phyloP scores from a whole-genome alignment of 2,329 filamentous ascomycete genomes.

The Claviceps sp. region DNA sequence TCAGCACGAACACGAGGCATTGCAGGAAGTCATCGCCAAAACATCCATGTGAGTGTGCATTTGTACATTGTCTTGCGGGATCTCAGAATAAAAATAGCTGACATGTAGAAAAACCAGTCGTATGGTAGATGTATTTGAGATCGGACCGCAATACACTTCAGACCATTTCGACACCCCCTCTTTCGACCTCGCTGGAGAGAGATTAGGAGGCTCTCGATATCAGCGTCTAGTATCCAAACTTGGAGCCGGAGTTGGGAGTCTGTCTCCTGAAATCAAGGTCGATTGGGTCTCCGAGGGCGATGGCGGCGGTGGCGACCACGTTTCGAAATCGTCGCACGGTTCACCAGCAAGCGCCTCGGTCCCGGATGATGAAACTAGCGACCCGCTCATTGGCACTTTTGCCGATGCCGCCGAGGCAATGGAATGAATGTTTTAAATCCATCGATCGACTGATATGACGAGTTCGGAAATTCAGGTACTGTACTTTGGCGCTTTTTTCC shows the following conservation, averaged over 20 bases:
- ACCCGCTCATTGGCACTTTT: conserved; percentile 45
- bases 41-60: conserved; percentile 43
- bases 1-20: conserved; percentile 49
- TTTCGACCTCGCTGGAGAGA: conserved; percentile 36
- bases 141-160: conserved; percentile 37
- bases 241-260: conserved; percentile 28
- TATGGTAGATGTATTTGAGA: conserved; percentile 56
- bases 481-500: background rate
- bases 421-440: conserved; percentile 15
- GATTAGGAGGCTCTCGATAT: conserved; percentile 43
- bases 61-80: background rate
- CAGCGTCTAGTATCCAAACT: conserved; percentile 49
- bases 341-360: conserved; percentile 20
- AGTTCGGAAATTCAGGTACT: background rate
- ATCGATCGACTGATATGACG: background rate
- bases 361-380: conserved; percentile 20
- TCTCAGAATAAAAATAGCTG: background rate
- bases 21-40: conserved; percentile 49
- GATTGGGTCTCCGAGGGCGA: conserved; percentile 44
- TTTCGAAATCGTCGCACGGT: background rate
- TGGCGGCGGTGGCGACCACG: conserved; percentile 5
- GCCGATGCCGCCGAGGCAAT: conserved; percentile 43
- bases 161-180: conserved; percentile 27
- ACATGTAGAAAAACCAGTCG: conserved; percentile 31
- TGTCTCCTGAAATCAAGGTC: conserved; percentile 31